Base-by-base conservation (phyloP, 306 rosid species). In the Amphicarpaea edgeworthii region DNA sequence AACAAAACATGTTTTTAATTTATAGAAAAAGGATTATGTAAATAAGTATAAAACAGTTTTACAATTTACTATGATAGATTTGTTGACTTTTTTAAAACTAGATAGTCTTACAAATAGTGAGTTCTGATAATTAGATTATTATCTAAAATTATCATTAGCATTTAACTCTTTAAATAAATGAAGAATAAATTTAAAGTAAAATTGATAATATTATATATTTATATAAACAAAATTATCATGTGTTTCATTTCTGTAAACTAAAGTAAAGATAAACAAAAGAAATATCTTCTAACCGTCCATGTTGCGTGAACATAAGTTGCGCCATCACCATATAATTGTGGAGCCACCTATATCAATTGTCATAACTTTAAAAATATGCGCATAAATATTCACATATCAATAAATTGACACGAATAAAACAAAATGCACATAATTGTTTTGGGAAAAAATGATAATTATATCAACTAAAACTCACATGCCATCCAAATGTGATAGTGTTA, bases 401-500 rank as follows among this genome's bases (percentile, higher is more conserved):
- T 30, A 14, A 28, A 51, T 8, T 12, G 8, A 6, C 38, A 12
- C 63, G 24, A 24, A 57, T 12, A 6, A 28, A 60, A 32, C n/a
- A 12, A 23, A 0, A 55, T 23, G n/a, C 2, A 20, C 11, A 10
- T 21, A 21, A 3, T 0, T 72, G 4, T 38, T 40, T 51, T 5
- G 1, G 37, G 6, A 5, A 8, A 11, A 8, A 10, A 21, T 55
- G 1, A 14, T 26, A 14, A 26, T 7, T 51, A 0, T 1, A 65
- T 41, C 19, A 28, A 58, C 6, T 3, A 15, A 69, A 68, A 59
- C 73, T 79, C 12, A 73, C 79, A 7, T 65, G 83, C 70, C 77
- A 59, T 68, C 76, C 70, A 5, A 3, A 0, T 0, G 1, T 0
- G 0, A 77, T 32, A 43, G 7, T 17, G 32, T 55, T 37, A 15